Conservation (phyloP, 441 rosid species). For the Euphorbia schlechtendalii region DNA sequence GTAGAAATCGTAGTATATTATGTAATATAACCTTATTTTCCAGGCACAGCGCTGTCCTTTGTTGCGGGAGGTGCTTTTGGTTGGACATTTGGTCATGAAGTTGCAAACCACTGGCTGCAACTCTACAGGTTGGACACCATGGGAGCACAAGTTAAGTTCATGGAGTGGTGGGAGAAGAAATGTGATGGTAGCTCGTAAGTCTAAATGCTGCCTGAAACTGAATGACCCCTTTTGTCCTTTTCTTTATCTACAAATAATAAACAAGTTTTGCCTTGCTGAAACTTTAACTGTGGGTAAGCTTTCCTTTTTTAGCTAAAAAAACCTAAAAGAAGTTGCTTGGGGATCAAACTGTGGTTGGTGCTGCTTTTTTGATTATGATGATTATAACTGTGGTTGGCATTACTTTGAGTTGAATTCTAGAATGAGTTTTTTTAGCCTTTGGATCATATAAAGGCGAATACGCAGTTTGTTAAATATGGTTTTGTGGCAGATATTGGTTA, state of each 20-base stretch:
- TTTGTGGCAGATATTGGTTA: no score
- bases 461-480: no score
- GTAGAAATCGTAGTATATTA: background rate
- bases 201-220: constrained; percentile 3
- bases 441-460: no score
- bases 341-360: constrained; percentile 8
- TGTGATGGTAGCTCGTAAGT: constrained; percentile 22
- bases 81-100: constrained; percentile 77
- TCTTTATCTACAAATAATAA: constrained; percentile 19
- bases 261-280: constrained; percentile 10
- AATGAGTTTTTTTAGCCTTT: background rate
- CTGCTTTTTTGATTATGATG: background rate
- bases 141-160: constrained; percentile 76
- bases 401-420: background rate
- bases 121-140: constrained; percentile 79
- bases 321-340: background rate
- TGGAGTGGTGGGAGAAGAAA: constrained; percentile 87
- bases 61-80: constrained; percentile 81
- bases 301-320: constrained; percentile 14
- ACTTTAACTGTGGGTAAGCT: constrained; percentile 6
- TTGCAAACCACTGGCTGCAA: constrained; percentile 63
- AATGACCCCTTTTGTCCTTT: background rate
- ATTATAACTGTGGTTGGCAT: no score
- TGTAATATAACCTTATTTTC: background rate
- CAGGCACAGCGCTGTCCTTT: constrained; percentile 81